These are phyloP conservation scores for Ogataea methanolica DNA, from an alignment of 805 yeast genomes.

Conservation along the genomic window DNA sequence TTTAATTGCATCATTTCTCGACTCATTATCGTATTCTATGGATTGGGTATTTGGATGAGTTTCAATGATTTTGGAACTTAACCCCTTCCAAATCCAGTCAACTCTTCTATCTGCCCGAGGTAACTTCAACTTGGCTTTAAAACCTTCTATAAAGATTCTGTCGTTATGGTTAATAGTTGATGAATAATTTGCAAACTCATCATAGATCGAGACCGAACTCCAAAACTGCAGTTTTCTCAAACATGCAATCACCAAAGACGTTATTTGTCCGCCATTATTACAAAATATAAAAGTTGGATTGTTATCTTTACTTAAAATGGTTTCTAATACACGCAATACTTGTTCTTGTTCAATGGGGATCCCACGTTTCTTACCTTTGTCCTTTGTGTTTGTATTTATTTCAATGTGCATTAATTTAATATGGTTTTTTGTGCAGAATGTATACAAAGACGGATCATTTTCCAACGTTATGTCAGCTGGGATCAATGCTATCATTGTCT, in stretches of 20 bases:
- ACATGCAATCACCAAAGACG: constrained; percentile 82
- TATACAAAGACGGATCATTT: constrained; percentile 44
- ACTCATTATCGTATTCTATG: constrained; percentile 15
- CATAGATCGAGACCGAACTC: constrained; percentile 83
- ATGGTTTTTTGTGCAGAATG: constrained; percentile 49
- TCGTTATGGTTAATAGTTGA: constrained; percentile 79
- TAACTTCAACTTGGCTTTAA: constrained; percentile 59
- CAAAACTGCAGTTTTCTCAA: constrained; percentile 77
- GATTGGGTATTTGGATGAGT: constrained; percentile 48
- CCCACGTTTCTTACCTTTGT: constrained; percentile 77
- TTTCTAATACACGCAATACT: constrained; percentile 55
- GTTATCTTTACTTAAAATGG: constrained; percentile 51
- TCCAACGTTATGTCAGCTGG: constrained; percentile 64
- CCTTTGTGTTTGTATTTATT: constrained; percentile 53
- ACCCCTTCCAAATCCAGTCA: constrained; percentile 64
- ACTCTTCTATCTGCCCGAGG: constrained; percentile 39
- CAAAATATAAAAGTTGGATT: constrained; percentile 84
- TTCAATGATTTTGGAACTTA: constrained; percentile 52
- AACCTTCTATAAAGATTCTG: constrained; percentile 76
- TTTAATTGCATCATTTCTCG: constrained; percentile 15
- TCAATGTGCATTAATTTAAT: constrained; percentile 67
- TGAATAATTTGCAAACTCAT: constrained; percentile 75
- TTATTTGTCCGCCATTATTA: constrained; percentile 82
- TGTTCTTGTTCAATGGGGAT: constrained; percentile 72
- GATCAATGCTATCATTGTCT: constrained; percentile 71